Evolutionary conservation across 306 rosid genomes (phyloP).

Genomic region (Cyamopsis tetragonoloba): DNA sequence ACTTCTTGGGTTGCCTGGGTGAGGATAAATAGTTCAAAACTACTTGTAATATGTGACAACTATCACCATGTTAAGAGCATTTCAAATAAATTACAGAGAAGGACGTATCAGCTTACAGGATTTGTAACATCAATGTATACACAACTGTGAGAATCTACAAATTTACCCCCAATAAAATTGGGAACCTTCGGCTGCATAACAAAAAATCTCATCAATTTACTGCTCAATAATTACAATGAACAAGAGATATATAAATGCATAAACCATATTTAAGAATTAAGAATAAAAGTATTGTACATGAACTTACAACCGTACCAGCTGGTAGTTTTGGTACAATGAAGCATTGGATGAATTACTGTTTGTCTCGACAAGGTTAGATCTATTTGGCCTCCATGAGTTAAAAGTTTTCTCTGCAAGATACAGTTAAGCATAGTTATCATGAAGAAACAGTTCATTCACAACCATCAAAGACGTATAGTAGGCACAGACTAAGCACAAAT

Average conservation of each 20-base stretch:
- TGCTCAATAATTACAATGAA: conserved; percentile 1
- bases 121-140: conserved; percentile 47
- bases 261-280: not conserved
- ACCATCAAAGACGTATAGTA: not conserved
- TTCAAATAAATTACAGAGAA: not conserved
- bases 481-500: not conserved
- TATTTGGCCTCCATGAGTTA: conserved; percentile 61
- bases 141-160: conserved; percentile 49
- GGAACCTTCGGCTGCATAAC: conserved; percentile 60
- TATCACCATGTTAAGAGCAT: conserved; percentile 8
- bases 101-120: conserved; percentile 53
- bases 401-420: conserved; percentile 54
- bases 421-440: not conserved
- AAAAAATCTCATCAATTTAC: conserved; percentile 28
- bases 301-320: conserved; percentile 45
- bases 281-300: not conserved
- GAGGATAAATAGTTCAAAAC: conserved; percentile 28
- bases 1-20: conserved; percentile 75
- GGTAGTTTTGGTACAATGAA: conserved; percentile 38
- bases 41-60: conserved; percentile 1
- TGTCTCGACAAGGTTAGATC: conserved; percentile 32
- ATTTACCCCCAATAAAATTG: conserved; percentile 65
- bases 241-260: not conserved
- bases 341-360: conserved; percentile 25
- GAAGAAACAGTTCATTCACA: not conserved